Conservation (phyloP, 2,329 filamentous ascomycete genomes). For the Pseudogymnoascus sp. region DNA sequence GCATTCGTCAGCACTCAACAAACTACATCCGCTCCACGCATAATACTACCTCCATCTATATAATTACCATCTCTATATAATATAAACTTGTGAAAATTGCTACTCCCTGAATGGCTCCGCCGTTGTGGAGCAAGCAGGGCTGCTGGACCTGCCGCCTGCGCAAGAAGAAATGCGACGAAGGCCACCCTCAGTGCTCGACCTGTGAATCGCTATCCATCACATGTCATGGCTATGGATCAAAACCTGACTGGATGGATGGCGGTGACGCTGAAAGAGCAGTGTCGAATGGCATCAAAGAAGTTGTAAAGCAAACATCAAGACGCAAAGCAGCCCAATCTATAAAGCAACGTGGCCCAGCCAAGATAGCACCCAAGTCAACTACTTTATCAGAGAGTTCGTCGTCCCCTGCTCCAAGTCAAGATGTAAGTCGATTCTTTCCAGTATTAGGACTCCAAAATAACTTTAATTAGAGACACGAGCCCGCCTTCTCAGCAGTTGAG, state of each 20-base stretch:
- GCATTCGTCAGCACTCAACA: background rate
- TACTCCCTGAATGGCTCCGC: constrained; percentile 14
- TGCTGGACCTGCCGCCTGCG: constrained; percentile 60
- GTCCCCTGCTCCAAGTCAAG: constrained; percentile 10
- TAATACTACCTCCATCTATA: background rate
- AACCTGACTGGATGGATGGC: constrained; percentile 23
- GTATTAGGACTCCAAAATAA: background rate
- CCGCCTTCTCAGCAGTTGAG: constrained; percentile 15
- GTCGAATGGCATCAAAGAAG: constrained; percentile 47
- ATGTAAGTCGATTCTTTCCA: constrained; percentile 6
- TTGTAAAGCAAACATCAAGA: constrained; percentile 41
- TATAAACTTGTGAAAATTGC: background rate
- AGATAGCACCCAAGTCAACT: constrained; percentile 17
- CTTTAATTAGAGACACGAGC: background rate
- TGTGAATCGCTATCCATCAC: constrained; percentile 53
- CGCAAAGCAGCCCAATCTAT: constrained; percentile 34
- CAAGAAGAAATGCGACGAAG: constrained; percentile 61
- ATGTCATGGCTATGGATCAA: constrained; percentile 44
- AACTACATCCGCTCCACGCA: background rate
- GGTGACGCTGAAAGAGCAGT: constrained; percentile 37
- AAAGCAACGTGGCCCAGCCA: constrained; percentile 11
- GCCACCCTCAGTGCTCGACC: constrained; percentile 50
- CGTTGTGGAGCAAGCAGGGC: constrained; percentile 31
- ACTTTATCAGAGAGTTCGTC: constrained; percentile 12
- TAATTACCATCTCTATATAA: background rate